phyloP scores from a whole-genome alignment of 768 basidiomycete species.

The Kwoniella pini region DNA sequence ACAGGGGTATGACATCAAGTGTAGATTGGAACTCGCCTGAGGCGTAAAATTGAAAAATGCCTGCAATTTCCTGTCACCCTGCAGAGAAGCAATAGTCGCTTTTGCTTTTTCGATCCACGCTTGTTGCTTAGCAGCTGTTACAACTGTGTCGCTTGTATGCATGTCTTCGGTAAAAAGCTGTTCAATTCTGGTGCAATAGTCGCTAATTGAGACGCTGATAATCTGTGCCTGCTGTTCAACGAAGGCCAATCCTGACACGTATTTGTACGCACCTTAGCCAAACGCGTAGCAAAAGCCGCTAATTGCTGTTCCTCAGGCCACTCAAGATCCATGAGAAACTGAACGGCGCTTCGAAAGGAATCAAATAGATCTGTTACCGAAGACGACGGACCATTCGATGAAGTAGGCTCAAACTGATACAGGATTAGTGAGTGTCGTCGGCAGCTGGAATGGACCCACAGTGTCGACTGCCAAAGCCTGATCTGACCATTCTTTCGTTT shows the following conservation, averaged over 20 bases:
- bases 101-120: constrained; percentile 58
- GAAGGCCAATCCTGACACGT: background rate
- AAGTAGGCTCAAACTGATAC: constrained; percentile 65
- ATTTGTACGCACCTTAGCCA: constrained; percentile 70
- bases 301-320: constrained; percentile 91
- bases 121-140: constrained; percentile 73
- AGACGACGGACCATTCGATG: constrained; percentile 79
- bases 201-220: constrained; percentile 84
- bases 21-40: constrained; percentile 53
- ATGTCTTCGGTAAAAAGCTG: constrained; percentile 91
- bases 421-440: background rate
- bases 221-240: constrained; percentile 60
- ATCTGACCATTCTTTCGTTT: constrained; percentile 92
- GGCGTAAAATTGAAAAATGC: constrained; percentile 87
- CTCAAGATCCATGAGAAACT: constrained; percentile 80
- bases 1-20: background rate
- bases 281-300: constrained; percentile 81
- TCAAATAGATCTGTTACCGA: constrained; percentile 96
- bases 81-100: constrained; percentile 59
- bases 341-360: constrained; percentile 84
- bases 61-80: constrained; percentile 87
- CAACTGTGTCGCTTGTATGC: constrained; percentile 66
- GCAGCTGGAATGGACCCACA: constrained; percentile 58
- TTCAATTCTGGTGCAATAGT: constrained; percentile 85
- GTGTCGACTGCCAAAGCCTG: constrained; percentile 82